Base-by-base conservation (phyloP, 164 flowering plant species). In the Kalanchoe fedtschenkoi region DNA sequence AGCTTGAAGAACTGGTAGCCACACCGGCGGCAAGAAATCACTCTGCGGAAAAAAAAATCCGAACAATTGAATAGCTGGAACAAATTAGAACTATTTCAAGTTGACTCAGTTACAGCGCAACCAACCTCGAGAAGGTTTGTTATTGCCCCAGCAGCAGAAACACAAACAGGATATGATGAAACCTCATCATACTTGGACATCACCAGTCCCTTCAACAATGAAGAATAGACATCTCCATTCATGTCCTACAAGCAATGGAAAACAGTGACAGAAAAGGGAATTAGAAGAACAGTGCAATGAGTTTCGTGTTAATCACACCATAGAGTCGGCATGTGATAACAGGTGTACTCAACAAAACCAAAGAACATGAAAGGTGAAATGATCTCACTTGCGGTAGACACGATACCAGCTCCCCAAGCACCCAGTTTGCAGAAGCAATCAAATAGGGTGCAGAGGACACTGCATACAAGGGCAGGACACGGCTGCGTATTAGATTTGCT, bases 371-470 rank as follows among this genome's bases (percentile, higher is more conserved):
- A 73, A 65, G 57, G 32, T 51, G 21, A 64, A 53, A 66, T 38
- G 33, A 33, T 59, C 91, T 76, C 66, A 89, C 96, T 61, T 83
- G 78, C 19, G 91, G 83, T 10, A 84, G 82, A 73, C 88, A 89
- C 58, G 86, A 70, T 30, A 76, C 80, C 55, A 89, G 83, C 71
- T 86, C 96, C 67, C 96, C 96, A 68, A 89, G 80, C 11, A 89
- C 76, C 96, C 96, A 89, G 65, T 82, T 86, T 71, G 96, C 89
- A 66, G 82, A 68, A 16, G 91, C 96, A 66, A 86, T 63, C 77
- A 89, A 75, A 70, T 79, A 85, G 42, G 91, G 92, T 62, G 62
- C 62, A 11, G 47, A 59, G 29, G 77, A 61, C 37, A 69, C 35
- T 32, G 65, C 58, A 73, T 80, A 86, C 67, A 89, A 42, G n/a